Evolutionary conservation across 2,329 filamentous ascomycete genomes (phyloP).

Genomic region (Rugonectria rugulosa): DNA sequence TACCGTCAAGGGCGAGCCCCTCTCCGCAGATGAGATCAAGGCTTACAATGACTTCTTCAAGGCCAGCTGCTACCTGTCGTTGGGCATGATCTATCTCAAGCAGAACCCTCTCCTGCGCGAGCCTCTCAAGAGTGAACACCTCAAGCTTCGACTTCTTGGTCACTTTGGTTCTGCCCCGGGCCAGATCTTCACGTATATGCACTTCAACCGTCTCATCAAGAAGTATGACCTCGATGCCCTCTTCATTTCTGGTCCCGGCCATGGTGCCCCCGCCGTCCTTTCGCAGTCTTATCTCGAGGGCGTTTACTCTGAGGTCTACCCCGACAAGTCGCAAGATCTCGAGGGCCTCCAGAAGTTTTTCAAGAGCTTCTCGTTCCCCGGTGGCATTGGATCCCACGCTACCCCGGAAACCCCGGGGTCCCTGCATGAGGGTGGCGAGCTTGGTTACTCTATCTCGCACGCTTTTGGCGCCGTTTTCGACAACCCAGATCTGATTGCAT

Average conservation of each 20-base stretch:
- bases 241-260: slow-evolving; percentile 79
- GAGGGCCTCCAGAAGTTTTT: slow-evolving; percentile 79
- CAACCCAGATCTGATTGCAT: slow-evolving; percentile 74
- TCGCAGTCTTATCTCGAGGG: slow-evolving; percentile 82
- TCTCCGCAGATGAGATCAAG: slow-evolving; percentile 70
- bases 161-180: slow-evolving; percentile 85
- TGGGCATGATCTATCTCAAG: slow-evolving; percentile 83
- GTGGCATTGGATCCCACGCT: slow-evolving; percentile 79
- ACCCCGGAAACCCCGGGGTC: slow-evolving; percentile 81
- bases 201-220: slow-evolving; percentile 83
- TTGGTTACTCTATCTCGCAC: slow-evolving; percentile 83
- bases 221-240: slow-evolving; percentile 78
- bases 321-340: slow-evolving; percentile 72
- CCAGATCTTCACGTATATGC: slow-evolving; percentile 82
- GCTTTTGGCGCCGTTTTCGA: slow-evolving; percentile 82
- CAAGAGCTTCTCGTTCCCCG: slow-evolving; percentile 84
- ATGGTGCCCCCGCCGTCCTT: slow-evolving; percentile 78
- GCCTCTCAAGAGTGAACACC: slow-evolving; percentile 71
- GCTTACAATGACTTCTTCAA: slow-evolving; percentile 78
- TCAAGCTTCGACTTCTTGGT: slow-evolving; percentile 77
- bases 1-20: slow-evolving; percentile 67
- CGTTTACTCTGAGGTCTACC: slow-evolving; percentile 79
- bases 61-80: slow-evolving; percentile 75
- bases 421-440: slow-evolving; percentile 80
- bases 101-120: slow-evolving; percentile 77